A percentile compares a stretch with the other conserved stretches of the same genome.
Conservation (phyloP, 2,329 filamentous ascomycete species). For the Berkeleyomyces basicola region DNA sequence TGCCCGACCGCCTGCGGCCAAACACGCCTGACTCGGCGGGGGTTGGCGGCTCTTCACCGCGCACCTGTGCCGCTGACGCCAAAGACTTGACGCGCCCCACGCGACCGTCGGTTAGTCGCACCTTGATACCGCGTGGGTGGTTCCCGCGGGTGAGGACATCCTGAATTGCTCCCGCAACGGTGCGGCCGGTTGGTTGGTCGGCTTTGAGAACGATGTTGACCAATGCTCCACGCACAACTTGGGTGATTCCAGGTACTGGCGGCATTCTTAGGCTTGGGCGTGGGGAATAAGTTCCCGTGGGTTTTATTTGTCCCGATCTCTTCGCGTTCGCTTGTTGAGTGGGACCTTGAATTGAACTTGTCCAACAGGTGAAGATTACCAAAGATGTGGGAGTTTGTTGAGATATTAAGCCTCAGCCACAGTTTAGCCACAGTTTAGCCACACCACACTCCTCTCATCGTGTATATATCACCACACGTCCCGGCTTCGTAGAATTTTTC, state of each 20-base stretch:
- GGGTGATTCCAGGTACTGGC: slow-evolving; percentile 28
- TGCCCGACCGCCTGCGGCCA: slow-evolving; percentile 18
- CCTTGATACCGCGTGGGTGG: slow-evolving; percentile 65
- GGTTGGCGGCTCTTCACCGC: slow-evolving; percentile 12
- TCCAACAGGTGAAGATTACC: too few relatives aligned
- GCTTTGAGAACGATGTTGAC: slow-evolving; percentile 63
- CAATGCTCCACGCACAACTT: slow-evolving; percentile 42
- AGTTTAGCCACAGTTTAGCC: too few relatives aligned
- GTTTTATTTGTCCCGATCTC: not conserved
- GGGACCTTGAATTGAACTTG: not conserved
- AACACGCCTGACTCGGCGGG: slow-evolving; percentile 10
- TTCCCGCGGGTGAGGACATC: slow-evolving; percentile 56
- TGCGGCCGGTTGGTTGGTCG: slow-evolving; percentile 57
- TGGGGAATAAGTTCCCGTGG: not conserved
- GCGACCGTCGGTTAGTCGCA: slow-evolving; percentile 52
- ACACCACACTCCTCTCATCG: too few relatives aligned
- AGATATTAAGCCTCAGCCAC: too few relatives aligned
- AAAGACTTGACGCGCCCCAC: slow-evolving; percentile 59
- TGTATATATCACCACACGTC: too few relatives aligned
- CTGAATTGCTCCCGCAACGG: slow-evolving; percentile 49
- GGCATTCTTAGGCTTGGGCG: slow-evolving; percentile 13
- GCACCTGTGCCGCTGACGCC: slow-evolving; percentile 17
- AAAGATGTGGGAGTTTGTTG: too few relatives aligned
- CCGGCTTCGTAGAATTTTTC: too few relatives aligned
- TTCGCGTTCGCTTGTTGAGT: too few relatives aligned